Base-by-base conservation (phyloP, 768 basidiomycete genomes). In the Tubosaeta sp. region DNA sequence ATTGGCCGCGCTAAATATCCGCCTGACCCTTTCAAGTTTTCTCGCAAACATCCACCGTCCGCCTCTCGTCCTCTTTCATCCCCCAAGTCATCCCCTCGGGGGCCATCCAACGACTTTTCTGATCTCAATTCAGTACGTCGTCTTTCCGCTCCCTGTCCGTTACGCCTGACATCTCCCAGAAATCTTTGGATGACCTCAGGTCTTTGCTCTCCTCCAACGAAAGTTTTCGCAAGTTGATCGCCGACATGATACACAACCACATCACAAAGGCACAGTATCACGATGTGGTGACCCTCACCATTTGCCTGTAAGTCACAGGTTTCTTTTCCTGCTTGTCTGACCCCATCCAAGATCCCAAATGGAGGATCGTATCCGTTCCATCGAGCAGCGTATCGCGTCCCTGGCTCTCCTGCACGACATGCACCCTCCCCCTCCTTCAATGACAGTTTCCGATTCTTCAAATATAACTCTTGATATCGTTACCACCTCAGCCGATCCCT, bases 241-340 rank as follows among this genome's bases (percentile, higher is more conserved):
- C 58, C 32, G 52, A 62, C 14, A 34, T 61, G 43, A 66, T 73
- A 17, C 53, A 58, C 7, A 54, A 63, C 3, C 64, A 65, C 39
- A 37, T 70, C 57, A 42, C 64, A 17, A 59, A 56, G 32, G 42
- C 53, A 5, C 52, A 53, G 8, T 46, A 51, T 17, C 55, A 57
- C 12, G 81, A 82, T 35, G 66, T 79, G 16, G 53, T 71, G 7
- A 48, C 70, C 2, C 66, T 80, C n/a, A 73, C 79, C 27, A 59
- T 60, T 3, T 66, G 73, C 51, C 68, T 71, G 81, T 81, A 51
- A 26, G 67, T 58, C 0, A 42, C 29, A n/a, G 22, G 25, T 26
- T 8, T 11, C 0, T 14, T 16, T 19, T 12, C 29, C 9, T 43
- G 4, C 8, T 12, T 25, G 11, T 22, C 46, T 50, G 27, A 51